phyloP scores from a whole-genome alignment of 2,329 filamentous ascomycete species.

The Penicillium rolfsii region DNA sequence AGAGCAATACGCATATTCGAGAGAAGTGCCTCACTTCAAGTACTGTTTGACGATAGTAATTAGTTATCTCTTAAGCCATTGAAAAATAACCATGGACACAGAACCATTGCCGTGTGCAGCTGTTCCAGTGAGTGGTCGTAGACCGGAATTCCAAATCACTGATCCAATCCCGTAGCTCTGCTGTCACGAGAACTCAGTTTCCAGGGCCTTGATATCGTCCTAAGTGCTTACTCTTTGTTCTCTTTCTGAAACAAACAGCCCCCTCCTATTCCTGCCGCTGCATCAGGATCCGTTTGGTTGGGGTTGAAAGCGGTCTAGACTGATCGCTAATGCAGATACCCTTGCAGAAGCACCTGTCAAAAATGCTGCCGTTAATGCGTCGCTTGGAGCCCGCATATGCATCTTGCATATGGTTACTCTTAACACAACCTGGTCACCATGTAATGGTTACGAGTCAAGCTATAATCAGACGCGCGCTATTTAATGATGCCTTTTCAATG shows the following conservation, averaged over 20 bases:
- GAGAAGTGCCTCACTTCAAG: neutral
- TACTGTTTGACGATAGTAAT: neutral
- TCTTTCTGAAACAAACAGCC: neutral
- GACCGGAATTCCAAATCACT: slow-evolving; percentile 1
- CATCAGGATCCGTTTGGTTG: neutral
- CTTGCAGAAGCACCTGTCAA: slow-evolving; percentile 19
- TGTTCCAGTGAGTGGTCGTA: neutral
- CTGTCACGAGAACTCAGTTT: slow-evolving; percentile 17
- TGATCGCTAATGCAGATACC: slow-evolving; percentile 19
- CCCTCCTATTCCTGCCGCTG: neutral
- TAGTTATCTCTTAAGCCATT: neutral
- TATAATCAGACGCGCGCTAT: neutral
- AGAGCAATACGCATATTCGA: neutral
- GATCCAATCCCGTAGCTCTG: slow-evolving; percentile 12
- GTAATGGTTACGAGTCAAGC: neutral
- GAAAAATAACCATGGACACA: neutral
- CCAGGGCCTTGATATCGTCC: neutral
- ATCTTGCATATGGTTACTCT: slow-evolving; percentile 16
- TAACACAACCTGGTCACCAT: neutral
- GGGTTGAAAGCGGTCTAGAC: slow-evolving; percentile 15
- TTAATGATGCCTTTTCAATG: neutral
- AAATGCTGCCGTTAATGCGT: neutral
- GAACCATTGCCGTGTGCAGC: neutral
- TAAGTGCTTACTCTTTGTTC: neutral
- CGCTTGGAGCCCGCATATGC: slow-evolving; percentile 18